A percentile compares a stretch with the other conserved stretches of the same genome.
These are phyloP conservation scores for Sclerotinia nivalis DNA, from an alignment of 2,329 filamentous ascomycete species.

Conservation along the genomic window DNA sequence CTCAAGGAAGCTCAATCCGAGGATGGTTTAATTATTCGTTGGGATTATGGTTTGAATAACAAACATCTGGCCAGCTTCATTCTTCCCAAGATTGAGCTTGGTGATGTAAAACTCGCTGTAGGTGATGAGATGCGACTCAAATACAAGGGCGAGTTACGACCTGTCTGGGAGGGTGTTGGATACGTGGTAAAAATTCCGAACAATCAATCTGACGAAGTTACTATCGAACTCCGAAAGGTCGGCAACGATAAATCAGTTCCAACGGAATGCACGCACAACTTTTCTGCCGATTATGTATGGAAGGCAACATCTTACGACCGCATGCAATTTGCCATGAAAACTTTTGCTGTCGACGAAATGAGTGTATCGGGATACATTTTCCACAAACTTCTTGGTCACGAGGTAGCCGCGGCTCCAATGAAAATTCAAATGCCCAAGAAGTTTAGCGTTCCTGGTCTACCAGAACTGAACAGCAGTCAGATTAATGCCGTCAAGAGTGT, in stretches of 20 bases:
- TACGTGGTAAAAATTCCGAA: constrained; percentile 99
- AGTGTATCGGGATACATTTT: constrained; percentile 99
- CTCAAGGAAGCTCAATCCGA: constrained; percentile 97
- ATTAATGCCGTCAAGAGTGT: constrained; percentile 96
- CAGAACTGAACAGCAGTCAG: constrained; percentile 93
- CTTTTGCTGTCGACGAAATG: constrained; percentile 95
- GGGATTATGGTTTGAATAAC: constrained; percentile 95
- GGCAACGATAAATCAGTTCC: constrained; percentile 96
- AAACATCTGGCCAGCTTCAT: constrained; percentile 96
- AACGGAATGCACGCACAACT: constrained; percentile 95
- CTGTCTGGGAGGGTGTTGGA: constrained; percentile 94
- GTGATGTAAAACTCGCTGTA: constrained; percentile 95
- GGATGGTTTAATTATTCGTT: constrained; percentile 89
- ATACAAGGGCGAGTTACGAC: constrained; percentile 90
- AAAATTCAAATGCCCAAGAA: constrained; percentile 96
- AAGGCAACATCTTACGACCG: constrained; percentile 99
- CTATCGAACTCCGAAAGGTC: constrained; percentile 88
- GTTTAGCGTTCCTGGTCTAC: constrained; percentile 90
- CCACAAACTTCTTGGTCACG: constrained; percentile 91
- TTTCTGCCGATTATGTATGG: constrained; percentile 98
- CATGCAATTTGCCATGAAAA: constrained; percentile 99
- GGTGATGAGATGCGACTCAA: constrained; percentile 98
- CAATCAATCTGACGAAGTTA: constrained; percentile 97
- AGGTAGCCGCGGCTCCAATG: constrained; percentile 91
- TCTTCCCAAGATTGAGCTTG: constrained; percentile 93